Evolutionary conservation across 108 stramenopile genomes (phyloP), one percentile per base, ranked within the genome.

Genomic region (Nitzschia sp.): DNA sequence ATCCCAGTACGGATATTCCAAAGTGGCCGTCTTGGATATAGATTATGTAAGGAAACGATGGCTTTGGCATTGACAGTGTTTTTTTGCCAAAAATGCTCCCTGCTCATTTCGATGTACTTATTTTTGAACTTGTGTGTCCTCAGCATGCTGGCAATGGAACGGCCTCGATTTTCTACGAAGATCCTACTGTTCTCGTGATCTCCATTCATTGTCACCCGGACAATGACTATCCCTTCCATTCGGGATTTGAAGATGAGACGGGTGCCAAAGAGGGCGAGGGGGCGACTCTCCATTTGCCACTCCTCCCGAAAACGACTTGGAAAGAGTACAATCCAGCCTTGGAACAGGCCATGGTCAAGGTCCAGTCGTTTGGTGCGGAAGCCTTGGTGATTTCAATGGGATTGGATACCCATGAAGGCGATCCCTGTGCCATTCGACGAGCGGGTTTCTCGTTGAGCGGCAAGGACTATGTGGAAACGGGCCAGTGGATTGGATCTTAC

Each of bases 151-250:
- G 86, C 11, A 93, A 93, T 79, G 87, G 92, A 22, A 89, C 89
- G 8, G 84, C 87, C 4, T 79, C 86, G 17, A 88, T 93, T 19
- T 90, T 90, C 58, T 87, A 88, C 48, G 48, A 68, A 3, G 87
- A 90, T 72, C 75, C 87, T 5, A 41, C 63, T 27, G 72, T 90
- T 1, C 73, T 87, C 66, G 78, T 93, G 16, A 65, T 83, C 9
- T 88, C 89, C 16, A 80, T 93, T 50, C 88, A 93, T 58, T 88
- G 87, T 45, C 85, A 90, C 82, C 85, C 89, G 26, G 76, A 86
- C 38, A 73, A 76, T 58, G 92, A 93, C 11, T 93, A 93, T 82
- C 92, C 92, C 1, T 93, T 88, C 67, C 89, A 88, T 72, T 66
- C 72, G 29, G 92, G 92, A 23, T 93, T 81, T 73, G 78, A 68